phyloP scores from a whole-genome alignment of 2,329 filamentous ascomycete species.

The Cryphonectria japonica region DNA sequence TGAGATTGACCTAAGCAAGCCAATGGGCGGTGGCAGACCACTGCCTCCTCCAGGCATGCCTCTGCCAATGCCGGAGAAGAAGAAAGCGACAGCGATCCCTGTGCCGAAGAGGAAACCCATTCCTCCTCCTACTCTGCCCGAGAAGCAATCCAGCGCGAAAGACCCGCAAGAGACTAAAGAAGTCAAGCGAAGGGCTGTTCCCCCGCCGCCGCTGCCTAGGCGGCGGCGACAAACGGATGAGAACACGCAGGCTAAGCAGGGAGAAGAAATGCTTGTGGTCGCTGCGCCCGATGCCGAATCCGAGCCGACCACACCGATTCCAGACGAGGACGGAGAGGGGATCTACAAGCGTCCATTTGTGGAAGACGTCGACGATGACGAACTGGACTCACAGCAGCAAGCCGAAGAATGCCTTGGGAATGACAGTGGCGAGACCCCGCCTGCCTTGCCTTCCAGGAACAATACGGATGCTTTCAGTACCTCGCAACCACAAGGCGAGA shows the following conservation, averaged over 20 bases:
- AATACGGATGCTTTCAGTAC: not conserved
- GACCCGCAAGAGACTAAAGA: slow-evolving; percentile 14
- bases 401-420: slow-evolving; percentile 10
- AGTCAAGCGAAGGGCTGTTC: slow-evolving; percentile 38
- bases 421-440: slow-evolving; percentile 16
- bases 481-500: slow-evolving; percentile 35
- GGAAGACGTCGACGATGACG: slow-evolving; percentile 41
- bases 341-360: slow-evolving; percentile 40
- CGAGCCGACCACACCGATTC: slow-evolving; percentile 56
- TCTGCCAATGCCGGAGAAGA: slow-evolving; percentile 69
- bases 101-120: slow-evolving; percentile 70
- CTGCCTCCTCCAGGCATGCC: slow-evolving; percentile 81
- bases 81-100: slow-evolving; percentile 59
- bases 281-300: slow-evolving; percentile 65
- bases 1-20: slow-evolving; percentile 58
- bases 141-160: slow-evolving; percentile 27
- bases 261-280: slow-evolving; percentile 64
- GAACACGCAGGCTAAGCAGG: slow-evolving; percentile 37
- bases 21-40: slow-evolving; percentile 82
- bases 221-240: slow-evolving; percentile 45
- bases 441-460: slow-evolving; percentile 16
- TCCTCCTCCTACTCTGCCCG: slow-evolving; percentile 42
- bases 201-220: slow-evolving; percentile 55
- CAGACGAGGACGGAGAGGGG: slow-evolving; percentile 38
- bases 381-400: slow-evolving; percentile 15